Percentiles rank a stretch among this genome's conserved stretches.
These are phyloP conservation scores for Sclerotinia subarctica DNA, from an alignment of 2,329 filamentous ascomycete genomes.

Conservation along the genomic window DNA sequence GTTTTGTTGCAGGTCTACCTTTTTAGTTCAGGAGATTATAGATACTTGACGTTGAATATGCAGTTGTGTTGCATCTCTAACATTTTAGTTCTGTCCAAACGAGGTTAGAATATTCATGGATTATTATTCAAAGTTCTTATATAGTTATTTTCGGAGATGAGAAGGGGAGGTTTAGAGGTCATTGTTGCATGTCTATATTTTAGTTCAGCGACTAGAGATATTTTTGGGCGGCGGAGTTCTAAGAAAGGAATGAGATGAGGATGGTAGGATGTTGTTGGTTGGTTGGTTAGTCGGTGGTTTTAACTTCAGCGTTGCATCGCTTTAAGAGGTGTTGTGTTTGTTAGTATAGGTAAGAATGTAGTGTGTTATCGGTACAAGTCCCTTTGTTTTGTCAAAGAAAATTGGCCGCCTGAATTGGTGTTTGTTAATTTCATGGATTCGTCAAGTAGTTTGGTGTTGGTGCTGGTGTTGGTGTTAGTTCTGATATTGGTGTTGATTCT, in stretches of 20 bases:
- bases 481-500: not conserved
- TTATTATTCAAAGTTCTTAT: not conserved
- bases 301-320: not conserved
- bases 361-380: not conserved
- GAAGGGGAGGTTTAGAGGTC: not conserved
- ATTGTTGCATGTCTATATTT: not conserved
- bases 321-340: not conserved
- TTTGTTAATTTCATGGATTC: not conserved
- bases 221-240: not conserved
- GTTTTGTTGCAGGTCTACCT: too few relatives aligned
- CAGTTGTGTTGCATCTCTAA: not conserved
- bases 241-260: not conserved
- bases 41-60: not conserved
- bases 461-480: not conserved
- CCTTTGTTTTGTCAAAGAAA: not conserved
- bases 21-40: not conserved
- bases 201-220: not conserved
- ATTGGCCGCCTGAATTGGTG: not conserved
- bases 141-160: not conserved
- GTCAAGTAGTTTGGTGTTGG: not conserved
- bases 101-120: not conserved
- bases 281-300: not conserved
- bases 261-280: not conserved
- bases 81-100: not conserved
- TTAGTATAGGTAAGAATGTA: not conserved